phyloP scores from a whole-genome alignment of 257 asterid species.

The Sherardia arvensis region DNA sequence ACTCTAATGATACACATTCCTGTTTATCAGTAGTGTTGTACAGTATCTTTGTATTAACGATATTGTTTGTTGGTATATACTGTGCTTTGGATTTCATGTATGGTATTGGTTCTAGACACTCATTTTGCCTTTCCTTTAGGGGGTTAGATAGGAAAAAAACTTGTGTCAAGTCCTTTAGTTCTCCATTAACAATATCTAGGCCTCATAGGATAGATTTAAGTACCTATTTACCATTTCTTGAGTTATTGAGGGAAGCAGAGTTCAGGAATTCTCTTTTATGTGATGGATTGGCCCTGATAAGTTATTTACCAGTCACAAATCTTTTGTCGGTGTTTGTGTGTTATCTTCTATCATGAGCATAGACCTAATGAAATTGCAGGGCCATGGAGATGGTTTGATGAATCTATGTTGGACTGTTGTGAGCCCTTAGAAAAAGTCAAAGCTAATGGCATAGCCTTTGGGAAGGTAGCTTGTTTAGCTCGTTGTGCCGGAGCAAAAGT shows the following conservation, averaged over 20 bases:
- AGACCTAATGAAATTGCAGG: constrained; percentile 39
- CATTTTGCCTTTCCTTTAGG: too few relatives aligned
- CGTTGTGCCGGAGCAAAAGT: constrained; percentile 98
- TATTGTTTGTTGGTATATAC: background rate
- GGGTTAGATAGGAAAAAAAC: too few relatives aligned
- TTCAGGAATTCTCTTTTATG: background rate
- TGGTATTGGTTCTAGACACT: too few relatives aligned
- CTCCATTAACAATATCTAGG: background rate
- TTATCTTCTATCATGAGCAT: constrained; percentile 15
- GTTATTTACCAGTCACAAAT: background rate
- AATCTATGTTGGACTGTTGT: constrained; percentile 96
- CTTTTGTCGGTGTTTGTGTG: background rate
- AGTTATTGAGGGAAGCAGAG: background rate
- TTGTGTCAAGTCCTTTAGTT: background rate
- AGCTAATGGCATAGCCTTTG: constrained; percentile 82
- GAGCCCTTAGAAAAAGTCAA: constrained; percentile 94
- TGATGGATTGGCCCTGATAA: background rate
- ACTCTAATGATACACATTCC: background rate
- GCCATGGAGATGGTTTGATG: constrained; percentile 99
- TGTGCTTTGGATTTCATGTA: background rate
- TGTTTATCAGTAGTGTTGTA: background rate
- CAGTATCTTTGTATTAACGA: background rate
- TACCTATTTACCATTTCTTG: background rate
- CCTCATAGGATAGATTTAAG: background rate
- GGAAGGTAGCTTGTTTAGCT: constrained; percentile 91